Conservation (phyloP, 1,139 yeast genomes). For the Oligophagozyma castellii region DNA sequence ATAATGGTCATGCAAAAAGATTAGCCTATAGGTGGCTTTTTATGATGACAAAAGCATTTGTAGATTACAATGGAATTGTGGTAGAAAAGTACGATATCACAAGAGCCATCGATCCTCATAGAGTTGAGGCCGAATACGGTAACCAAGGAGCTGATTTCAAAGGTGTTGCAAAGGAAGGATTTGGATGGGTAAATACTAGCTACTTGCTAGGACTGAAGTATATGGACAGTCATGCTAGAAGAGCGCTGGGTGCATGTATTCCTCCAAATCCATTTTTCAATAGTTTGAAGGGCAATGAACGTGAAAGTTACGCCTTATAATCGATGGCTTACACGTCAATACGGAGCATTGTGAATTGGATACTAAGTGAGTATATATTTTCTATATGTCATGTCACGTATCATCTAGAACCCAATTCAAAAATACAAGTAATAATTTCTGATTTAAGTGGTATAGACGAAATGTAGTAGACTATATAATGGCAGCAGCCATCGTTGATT, state of each 20-base stretch:
- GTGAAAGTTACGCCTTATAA: constrained; percentile 27
- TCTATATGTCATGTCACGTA: no score
- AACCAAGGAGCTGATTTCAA: constrained; percentile 89
- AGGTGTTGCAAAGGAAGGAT: constrained; percentile 93
- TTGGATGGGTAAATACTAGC: constrained; percentile 94
- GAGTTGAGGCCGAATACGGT: constrained; percentile 93
- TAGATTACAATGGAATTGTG: constrained; percentile 87
- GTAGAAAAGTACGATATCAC: constrained; percentile 94
- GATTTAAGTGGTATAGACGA: no score
- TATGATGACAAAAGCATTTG: constrained; percentile 85
- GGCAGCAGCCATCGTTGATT: no score
- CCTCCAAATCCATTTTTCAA: constrained; percentile 67
- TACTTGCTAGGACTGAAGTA: constrained; percentile 65
- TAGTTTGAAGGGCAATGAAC: constrained; percentile 35
- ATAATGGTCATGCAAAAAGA: constrained; percentile 48
- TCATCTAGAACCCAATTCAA: no score
- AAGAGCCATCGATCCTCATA: constrained; percentile 70
- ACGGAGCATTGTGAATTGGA: no score
- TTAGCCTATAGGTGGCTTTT: constrained; percentile 78
- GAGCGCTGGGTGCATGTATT: constrained; percentile 74
- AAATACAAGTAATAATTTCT: no score
- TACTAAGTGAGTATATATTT: no score
- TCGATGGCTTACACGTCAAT: no score
- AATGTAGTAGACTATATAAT: no score
- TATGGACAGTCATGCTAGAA: constrained; percentile 51